Base-by-base conservation (phyloP, 345 rosid species). In the Sisymbrium altissimum region DNA sequence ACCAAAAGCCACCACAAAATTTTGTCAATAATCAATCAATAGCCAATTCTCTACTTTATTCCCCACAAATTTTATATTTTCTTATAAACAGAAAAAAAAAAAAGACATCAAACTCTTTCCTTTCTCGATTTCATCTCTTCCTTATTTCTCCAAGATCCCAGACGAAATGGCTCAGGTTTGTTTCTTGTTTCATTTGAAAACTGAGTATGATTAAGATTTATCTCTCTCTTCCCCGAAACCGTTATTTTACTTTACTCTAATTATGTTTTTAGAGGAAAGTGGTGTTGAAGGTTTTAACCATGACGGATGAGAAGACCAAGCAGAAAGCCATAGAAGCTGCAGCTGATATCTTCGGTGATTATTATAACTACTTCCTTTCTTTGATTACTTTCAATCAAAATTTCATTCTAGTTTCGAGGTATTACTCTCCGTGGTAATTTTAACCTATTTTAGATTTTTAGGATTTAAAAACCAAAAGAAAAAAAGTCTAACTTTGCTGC, bases 301-400 rank as follows among this genome's bases (percentile, higher is more conserved):
- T 94, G 96, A 89, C 95, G 7, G 96, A 94, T 67, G 97, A 89
- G 0, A 94, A 83, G 72, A 88, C 96, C 4, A 94, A 89, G 83
- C 95, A 89, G 82, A 91, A 91, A 73, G 96, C 97, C 58, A 85
- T 94, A 4, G 93, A 84, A 81, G 97, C 95, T 60, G 92, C 93
- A 55, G 96, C 97, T 71, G 95, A 91, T 79, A 89, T 89, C 43
- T 88, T 40, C 35, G 97, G 98, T 91, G 69, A 17, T 36, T 29
- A 18, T 40, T 21, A 5, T 40, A 38, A 15, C 33, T 18, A 14
- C 38, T 49, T 27, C 29, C 4, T 64, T 11, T 40, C 63, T 17
- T 9, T 62, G 23, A 9, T 35, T n/a, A n/a, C 14, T 68, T 49
- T 43, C 12, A 1, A 4, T 5, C 11, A 0, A 59, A 2, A 14